phyloP scores from a whole-genome alignment of 306 rosid species.

The Cucumis cinereus region DNA sequence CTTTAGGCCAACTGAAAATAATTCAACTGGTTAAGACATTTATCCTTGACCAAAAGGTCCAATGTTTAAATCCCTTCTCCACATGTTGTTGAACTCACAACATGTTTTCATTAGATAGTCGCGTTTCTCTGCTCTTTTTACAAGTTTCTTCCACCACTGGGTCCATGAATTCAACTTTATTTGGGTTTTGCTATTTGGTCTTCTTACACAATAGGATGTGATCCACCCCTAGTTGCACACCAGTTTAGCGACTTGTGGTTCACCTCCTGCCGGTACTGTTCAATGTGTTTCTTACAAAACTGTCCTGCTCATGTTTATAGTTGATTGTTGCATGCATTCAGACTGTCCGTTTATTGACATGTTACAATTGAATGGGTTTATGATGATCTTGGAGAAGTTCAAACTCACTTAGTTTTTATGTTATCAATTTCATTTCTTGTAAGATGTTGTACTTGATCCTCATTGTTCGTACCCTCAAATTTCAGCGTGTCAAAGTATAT shows the following conservation, averaged over 20 bases:
- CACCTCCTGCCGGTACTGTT: background rate
- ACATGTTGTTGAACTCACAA: background rate
- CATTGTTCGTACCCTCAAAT: background rate
- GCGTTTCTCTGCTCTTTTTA: background rate
- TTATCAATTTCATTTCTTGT: background rate
- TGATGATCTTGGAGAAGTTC: background rate
- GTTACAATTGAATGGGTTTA: background rate
- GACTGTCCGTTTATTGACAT: background rate
- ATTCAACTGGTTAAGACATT: background rate
- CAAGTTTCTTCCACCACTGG: background rate
- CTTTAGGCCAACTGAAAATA: background rate
- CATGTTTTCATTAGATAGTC: background rate
- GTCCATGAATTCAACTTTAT: background rate
- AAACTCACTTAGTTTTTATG: background rate
- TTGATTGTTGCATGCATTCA: background rate
- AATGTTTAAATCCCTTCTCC: background rate
- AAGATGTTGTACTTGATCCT: background rate
- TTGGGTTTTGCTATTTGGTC: background rate
- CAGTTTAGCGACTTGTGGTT: background rate
- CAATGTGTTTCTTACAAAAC: background rate
- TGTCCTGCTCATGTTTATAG: background rate
- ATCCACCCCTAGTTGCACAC: background rate
- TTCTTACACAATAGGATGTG: background rate
- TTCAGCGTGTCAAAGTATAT: conserved; percentile 96
- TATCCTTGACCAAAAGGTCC: background rate